Evolutionary conservation across 495 filamentous ascomycete genomes (phyloP), one percentile per base, ranked within the genome.

Genomic region (Beverwykella pulmonaria): DNA sequence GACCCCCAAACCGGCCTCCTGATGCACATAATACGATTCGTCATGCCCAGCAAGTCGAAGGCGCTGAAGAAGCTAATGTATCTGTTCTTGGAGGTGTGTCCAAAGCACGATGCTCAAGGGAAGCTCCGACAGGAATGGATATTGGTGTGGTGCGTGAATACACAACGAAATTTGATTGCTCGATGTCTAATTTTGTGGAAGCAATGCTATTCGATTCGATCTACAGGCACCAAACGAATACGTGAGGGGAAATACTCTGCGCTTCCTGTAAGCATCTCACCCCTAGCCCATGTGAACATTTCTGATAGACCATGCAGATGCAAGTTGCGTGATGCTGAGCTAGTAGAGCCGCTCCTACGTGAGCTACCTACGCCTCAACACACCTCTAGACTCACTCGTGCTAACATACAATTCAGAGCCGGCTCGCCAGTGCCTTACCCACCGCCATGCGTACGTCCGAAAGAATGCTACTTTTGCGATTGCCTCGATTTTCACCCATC

Each of bases 111-210:
- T 77, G 81, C 87, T 25, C 86, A 80, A 67, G 95, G 95, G 72
- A 98, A 97, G 82, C 80, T 98, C 58, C 96, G 96, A 84, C 94
- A 98, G 79, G 95, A 99, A 83, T 96, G 96, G 90, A 98, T 99
- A 77, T 82, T 99, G 73, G 95, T 99, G 70, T 98, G 95, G 94
- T 98, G 84, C 78, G 88, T 75, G 63, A 20, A 52, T 15, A 59
- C 47, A 25, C 10, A 20, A 39, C n/a, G 1, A 26, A n/a, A 59
- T 41, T 10, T 17, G 17, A 22, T n/a, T n/a, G 6, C 8, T 14
- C 2, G 26, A 22, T 19, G 14, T 30, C 64, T 71, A 53, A 71
- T 48, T 8, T n/a, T 25, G 19, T 25, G 15, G 27, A 48, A 98
- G 93, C 78, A 98, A 98, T 77, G 94, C 93, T 67, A 99, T 99